Conservation (phyloP, 768 basidiomycete genomes). For the Boletus sensibilis region DNA sequence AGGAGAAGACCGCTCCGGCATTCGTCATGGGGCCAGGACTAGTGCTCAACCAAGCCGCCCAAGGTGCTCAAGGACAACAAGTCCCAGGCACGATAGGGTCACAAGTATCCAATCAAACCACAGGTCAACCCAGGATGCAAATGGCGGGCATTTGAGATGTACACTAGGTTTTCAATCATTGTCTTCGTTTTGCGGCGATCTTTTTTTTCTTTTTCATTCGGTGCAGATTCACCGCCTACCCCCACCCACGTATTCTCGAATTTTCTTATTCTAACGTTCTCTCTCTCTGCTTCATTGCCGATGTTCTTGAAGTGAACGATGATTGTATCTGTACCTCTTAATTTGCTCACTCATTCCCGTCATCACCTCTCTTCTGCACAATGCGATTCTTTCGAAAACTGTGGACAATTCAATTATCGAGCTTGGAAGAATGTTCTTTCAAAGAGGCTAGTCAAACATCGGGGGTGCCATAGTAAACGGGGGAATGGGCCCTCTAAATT, state of each 20-base stretch:
- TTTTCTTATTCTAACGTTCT: slow-evolving; percentile 23
- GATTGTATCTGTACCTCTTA: slow-evolving; percentile 38
- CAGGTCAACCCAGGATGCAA: slow-evolving; percentile 34
- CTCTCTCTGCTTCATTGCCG: slow-evolving; percentile 19
- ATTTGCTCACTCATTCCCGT: slow-evolving; percentile 31
- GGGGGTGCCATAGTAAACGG: slow-evolving; percentile 1
- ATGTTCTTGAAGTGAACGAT: slow-evolving; percentile 36
- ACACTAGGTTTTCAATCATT: slow-evolving; percentile 12
- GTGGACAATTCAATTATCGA: slow-evolving; percentile 17
- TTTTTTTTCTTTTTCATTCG: neutral
- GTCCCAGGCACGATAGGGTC: slow-evolving; percentile 34
- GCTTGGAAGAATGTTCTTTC: neutral
- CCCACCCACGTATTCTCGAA: slow-evolving; percentile 4
- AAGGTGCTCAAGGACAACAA: slow-evolving; percentile 40
- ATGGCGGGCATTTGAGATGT: slow-evolving; percentile 34
- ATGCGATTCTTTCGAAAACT: slow-evolving; percentile 17
- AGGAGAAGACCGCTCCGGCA: slow-evolving; percentile 67
- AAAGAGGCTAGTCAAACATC: neutral
- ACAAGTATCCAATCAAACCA: slow-evolving; percentile 26
- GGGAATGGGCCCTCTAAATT: neutral
- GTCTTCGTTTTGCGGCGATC: slow-evolving; percentile 14
- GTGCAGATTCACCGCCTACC: slow-evolving; percentile 4
- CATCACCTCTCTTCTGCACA: slow-evolving; percentile 17
- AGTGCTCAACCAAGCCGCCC: slow-evolving; percentile 36
- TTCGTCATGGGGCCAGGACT: slow-evolving; percentile 54